Evolutionary conservation across 1,139 yeast species (phyloP), one percentile per base, ranked within the genome.

Genomic region (Geotrichum fermentans): DNA sequence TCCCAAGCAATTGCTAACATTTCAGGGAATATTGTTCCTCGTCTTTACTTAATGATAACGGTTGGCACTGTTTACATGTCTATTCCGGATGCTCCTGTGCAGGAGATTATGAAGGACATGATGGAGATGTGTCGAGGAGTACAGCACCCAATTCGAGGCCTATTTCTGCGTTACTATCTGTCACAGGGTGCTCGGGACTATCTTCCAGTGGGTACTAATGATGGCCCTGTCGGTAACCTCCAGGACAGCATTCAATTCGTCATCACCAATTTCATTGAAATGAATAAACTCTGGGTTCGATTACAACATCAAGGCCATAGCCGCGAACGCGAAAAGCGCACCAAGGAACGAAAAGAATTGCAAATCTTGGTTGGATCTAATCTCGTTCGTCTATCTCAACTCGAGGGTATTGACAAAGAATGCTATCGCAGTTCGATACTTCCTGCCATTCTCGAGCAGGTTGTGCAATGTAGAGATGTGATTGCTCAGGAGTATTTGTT

Each of bases 111-210:
- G 81, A 87, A 85, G 64, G 98, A 92, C 64, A 83, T 94, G 95
- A 83, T 92, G 64, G 98, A 94, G 66, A 92, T 92, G 98, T 84
- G 96, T 56, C 78, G 95, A 39, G 98, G 97, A n/a, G 96, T 90
- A 1, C 98, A 92, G 67, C 94, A 88, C 63, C 98, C 98, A 0
- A 79, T 88, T 32, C 72, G 73, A 6, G 98, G 98, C 0, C 71
- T 92, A 54, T 92, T 92, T 65, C 71, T 94, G 60, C 73, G 98
- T 49, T 90, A 92, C 69, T 92, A 88, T 64, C 71, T 92, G 42
- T 81, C 92, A 4, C 97, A 92, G 64, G 74, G 90, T 55, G 83
- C 89, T 17, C 84, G 89, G 58, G 83, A 82, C 59, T 70, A 84
- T 52, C 67, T 86, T 47, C 88, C 90, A 64, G 58, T 58, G 2